Evolutionary conservation across 1,284 basidiomycete species (phyloP).

Genomic region (Trichosporon sp.): DNA sequence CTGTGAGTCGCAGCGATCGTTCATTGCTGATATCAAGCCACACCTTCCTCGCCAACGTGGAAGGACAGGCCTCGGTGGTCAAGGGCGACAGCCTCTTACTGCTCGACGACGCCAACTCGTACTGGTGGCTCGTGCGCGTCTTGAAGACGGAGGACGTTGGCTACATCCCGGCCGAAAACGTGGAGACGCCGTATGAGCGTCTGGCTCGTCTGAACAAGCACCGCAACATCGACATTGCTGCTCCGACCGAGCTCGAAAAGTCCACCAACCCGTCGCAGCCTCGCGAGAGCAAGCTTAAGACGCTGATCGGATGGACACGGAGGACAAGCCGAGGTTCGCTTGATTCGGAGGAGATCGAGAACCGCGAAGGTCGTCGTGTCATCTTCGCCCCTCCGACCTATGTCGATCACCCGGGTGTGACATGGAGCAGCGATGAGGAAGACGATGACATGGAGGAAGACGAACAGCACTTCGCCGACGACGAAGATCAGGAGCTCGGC

Average conservation of each 20-base stretch:
- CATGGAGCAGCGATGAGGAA: constrained; percentile 70
- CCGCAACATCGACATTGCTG: constrained; percentile 82
- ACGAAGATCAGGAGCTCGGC: constrained; percentile 17
- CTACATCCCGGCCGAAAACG: constrained; percentile 98
- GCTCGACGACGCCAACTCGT: constrained; percentile 94
- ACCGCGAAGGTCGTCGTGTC: constrained; percentile 40
- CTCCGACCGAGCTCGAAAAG: constrained; percentile 34
- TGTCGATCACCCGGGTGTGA: constrained; percentile 53
- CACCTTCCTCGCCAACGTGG: constrained; percentile 90
- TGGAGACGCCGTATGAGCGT: constrained; percentile 96
- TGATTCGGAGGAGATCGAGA: constrained; percentile 19
- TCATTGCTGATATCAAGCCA: constrained; percentile 51
- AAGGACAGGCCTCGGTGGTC: constrained; percentile 93
- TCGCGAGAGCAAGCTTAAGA: constrained; percentile 29
- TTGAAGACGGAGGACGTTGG: constrained; percentile 98
- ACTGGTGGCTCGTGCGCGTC: constrained; percentile 96
- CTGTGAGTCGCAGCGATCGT: constrained; percentile 38
- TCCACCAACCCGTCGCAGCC: constrained; percentile 4
- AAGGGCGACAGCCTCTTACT: constrained; percentile 90
- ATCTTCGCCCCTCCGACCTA: constrained; percentile 54
- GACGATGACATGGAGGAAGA: constrained; percentile 54
- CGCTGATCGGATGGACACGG: constrained; percentile 31
- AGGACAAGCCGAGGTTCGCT: constrained; percentile 2
- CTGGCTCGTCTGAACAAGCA: constrained; percentile 95
- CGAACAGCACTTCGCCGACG: constrained; percentile 60